These are phyloP conservation scores for Barnettozyma botsteinii DNA, from an alignment of 805 yeast species.

Conservation along the genomic window DNA sequence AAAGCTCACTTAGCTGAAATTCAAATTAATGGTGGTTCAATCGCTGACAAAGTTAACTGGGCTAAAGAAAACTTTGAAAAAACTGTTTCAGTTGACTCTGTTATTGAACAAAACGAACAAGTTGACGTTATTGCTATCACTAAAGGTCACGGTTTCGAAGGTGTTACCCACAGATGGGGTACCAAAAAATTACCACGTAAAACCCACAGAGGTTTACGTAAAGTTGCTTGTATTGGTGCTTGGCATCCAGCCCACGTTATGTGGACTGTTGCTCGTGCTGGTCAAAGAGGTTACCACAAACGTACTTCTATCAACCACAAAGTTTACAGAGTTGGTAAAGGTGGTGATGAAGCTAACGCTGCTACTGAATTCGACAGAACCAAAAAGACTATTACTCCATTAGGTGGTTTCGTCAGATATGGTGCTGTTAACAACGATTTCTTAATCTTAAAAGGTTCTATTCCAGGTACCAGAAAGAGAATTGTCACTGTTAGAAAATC, in stretches of 20 bases:
- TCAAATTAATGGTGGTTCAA: constrained; percentile 99
- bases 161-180: constrained; percentile 99
- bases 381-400: constrained; percentile 98
- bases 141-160: constrained; percentile 99
- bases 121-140: constrained; percentile 98
- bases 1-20: constrained; percentile 99
- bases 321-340: constrained; percentile 98
- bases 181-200: constrained; percentile 99
- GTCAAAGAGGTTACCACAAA: constrained; percentile 99
- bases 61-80: constrained; percentile 99
- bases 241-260: constrained; percentile 99
- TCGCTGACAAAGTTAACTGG: constrained; percentile 96
- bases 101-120: constrained; percentile 98
- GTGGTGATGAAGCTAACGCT: constrained; percentile 89
- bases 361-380: constrained; percentile 99
- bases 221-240: constrained; percentile 99
- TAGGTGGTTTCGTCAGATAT: constrained; percentile 99
- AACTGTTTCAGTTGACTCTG: constrained; percentile 93
- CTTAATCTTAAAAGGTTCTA: constrained; percentile 95
- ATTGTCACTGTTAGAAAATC: constrained; percentile 98
- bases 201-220: constrained; percentile 99
- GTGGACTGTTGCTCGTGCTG: constrained; percentile 99
- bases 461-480: constrained; percentile 99
- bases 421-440: constrained; percentile 98
- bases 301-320: constrained; percentile 99